A percentile compares a stretch with the other conserved stretches of the same genome.
These are phyloP conservation scores for Gyrodon lividus DNA, from an alignment of 768 basidiomycete species.

Conservation along the genomic window DNA sequence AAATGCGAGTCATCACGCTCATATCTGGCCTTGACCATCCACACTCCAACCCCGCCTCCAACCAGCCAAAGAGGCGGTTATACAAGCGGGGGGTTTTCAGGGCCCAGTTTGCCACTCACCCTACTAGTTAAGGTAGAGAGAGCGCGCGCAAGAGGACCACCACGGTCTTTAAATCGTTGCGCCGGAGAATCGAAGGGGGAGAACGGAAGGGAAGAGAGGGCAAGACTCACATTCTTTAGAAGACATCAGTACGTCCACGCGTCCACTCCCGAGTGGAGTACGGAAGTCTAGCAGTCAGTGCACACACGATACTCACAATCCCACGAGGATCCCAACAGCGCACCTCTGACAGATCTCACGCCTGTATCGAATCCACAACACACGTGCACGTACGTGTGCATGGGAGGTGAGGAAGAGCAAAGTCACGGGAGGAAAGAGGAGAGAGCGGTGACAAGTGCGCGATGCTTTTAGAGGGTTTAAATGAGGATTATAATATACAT, in stretches of 20 bases:
- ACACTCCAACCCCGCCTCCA: slow-evolving; percentile 46
- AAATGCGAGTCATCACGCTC: slow-evolving; percentile 39
- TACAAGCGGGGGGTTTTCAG: slow-evolving; percentile 32
- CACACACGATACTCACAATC: too few species aligned
- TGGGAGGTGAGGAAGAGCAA: not conserved
- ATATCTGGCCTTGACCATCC: slow-evolving; percentile 89
- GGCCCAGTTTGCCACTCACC: slow-evolving; percentile 10
- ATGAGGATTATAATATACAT: slow-evolving; percentile 29
- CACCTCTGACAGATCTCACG: too few species aligned
- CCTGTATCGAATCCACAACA: not conserved
- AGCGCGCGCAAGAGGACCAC: slow-evolving; percentile 43
- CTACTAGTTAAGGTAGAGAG: slow-evolving; percentile 10
- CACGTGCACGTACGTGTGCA: not conserved
- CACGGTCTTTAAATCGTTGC: slow-evolving; percentile 66
- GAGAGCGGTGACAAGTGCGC: slow-evolving; percentile 1
- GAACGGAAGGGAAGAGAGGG: not conserved
- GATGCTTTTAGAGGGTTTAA: slow-evolving; percentile 10
- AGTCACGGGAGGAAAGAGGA: not conserved
- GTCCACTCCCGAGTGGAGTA: too few species aligned
- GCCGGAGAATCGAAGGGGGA: not conserved
- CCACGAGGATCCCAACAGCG: too few species aligned
- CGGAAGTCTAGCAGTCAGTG: too few species aligned
- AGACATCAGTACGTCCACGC: too few species aligned
- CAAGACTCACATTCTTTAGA: slow-evolving; percentile 28
- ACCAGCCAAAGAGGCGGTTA: slow-evolving; percentile 55